Percentiles rank a stretch among this genome's conserved stretches.
These are phyloP conservation scores for Funneliformis geosporum DNA, from an alignment of 192 early-diverging fungal species.

Conservation along the genomic window DNA sequence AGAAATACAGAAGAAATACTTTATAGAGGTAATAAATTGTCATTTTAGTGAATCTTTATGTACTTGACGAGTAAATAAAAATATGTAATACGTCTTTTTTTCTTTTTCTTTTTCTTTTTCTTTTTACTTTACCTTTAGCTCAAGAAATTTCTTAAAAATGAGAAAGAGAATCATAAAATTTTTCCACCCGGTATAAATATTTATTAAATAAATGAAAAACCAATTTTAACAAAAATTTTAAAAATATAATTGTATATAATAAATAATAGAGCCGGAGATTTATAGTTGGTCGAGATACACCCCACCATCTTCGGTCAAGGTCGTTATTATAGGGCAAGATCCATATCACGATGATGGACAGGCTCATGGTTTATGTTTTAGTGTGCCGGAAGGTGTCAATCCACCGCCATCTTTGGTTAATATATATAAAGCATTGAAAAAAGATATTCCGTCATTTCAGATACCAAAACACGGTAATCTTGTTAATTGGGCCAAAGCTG, in stretches of 20 bases:
- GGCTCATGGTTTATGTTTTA: constrained; percentile 80
- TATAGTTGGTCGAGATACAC: constrained; percentile 85
- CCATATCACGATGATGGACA: constrained; percentile 68
- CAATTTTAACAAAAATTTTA: too few relatives aligned
- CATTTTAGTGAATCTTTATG: background rate
- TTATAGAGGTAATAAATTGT: constrained; percentile 48
- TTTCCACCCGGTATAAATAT: background rate
- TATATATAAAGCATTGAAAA: constrained; percentile 82
- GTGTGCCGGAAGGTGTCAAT: constrained; percentile 74
- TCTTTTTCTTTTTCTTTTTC: too few relatives aligned
- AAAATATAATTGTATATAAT: too few relatives aligned
- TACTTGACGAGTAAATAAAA: background rate
- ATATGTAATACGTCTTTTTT: too few relatives aligned
- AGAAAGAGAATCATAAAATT: background rate
- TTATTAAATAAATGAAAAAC: too few relatives aligned
- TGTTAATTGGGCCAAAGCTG: constrained; percentile 80
- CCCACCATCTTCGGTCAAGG: constrained; percentile 66
- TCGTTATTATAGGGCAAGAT: constrained; percentile 95
- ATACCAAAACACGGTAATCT: constrained; percentile 78
- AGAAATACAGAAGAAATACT: constrained; percentile 66
- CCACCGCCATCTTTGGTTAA: constrained; percentile 88
- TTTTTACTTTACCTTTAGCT: background rate
- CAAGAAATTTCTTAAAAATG: background rate
- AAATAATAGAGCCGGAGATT: constrained; percentile 56
- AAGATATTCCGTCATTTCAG: constrained; percentile 70